A percentile compares a stretch with the other conserved stretches of the same genome.
Conservation (phyloP, 805 yeast genomes). For the Nakazawaea peltata region DNA sequence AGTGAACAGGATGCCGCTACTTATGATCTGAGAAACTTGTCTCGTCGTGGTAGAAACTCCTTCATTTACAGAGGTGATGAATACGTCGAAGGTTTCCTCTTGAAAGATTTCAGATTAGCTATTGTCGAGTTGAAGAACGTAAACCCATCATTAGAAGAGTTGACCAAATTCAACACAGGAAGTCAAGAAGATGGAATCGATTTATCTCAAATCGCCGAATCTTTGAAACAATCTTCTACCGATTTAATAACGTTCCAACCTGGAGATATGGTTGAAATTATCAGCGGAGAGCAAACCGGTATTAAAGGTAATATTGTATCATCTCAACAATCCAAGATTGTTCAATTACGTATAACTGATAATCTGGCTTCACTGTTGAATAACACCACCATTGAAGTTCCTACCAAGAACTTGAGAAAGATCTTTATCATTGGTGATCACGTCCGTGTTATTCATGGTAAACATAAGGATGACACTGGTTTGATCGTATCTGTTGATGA, state of each 20-base stretch:
- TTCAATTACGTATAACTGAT: slow-evolving; percentile 40
- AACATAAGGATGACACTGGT: slow-evolving; percentile 90
- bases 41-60: slow-evolving; percentile 52
- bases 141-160: slow-evolving; percentile 81
- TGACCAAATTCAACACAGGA: slow-evolving; percentile 70
- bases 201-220: slow-evolving; percentile 76
- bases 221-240: slow-evolving; percentile 59
- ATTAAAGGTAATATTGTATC: slow-evolving; percentile 73
- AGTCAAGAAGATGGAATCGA: slow-evolving; percentile 84
- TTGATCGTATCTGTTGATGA: slow-evolving; percentile 75
- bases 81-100: slow-evolving; percentile 80
- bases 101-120: slow-evolving; percentile 79
- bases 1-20: slow-evolving; percentile 84
- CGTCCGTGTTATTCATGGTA: slow-evolving; percentile 86
- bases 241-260: slow-evolving; percentile 67
- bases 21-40: slow-evolving; percentile 68
- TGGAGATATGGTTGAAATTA: slow-evolving; percentile 89
- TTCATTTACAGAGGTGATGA: slow-evolving; percentile 82
- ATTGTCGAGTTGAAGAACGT: slow-evolving; percentile 72
- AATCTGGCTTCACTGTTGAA: slow-evolving; percentile 48
- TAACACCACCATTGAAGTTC: slow-evolving; percentile 65
- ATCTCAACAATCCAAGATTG: slow-evolving; percentile 49
- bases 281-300: slow-evolving; percentile 90
- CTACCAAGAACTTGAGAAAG: slow-evolving; percentile 74
- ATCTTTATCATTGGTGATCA: slow-evolving; percentile 90